Percentiles rank a stretch among this genome's conserved stretches.
Evolutionary conservation across 2,329 filamentous ascomycete genomes (phyloP).

Genomic region (Monosporascus sp.): DNA sequence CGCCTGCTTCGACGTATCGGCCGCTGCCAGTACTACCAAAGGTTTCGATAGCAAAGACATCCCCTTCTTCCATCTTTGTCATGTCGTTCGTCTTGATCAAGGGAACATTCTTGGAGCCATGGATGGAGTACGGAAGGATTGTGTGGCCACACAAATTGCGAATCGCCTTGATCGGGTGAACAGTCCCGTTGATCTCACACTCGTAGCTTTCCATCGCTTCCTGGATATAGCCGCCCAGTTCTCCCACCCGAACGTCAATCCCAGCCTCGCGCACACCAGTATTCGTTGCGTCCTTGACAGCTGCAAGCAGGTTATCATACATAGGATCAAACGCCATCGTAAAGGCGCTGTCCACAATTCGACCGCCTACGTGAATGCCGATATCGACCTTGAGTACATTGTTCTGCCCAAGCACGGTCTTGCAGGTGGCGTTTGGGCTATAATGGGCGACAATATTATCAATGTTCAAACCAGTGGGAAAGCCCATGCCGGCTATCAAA

Average conservation of each 20-base stretch:
- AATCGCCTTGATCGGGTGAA: slow-evolving; percentile 76
- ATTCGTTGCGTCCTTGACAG: slow-evolving; percentile 72
- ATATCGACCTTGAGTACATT: slow-evolving; percentile 84
- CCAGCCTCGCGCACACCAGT: slow-evolving; percentile 87
- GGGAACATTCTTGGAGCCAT: slow-evolving; percentile 87
- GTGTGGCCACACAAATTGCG: slow-evolving; percentile 86
- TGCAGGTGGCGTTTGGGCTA: slow-evolving; percentile 81
- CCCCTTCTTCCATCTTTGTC: slow-evolving; percentile 97
- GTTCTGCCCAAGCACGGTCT: slow-evolving; percentile 62
- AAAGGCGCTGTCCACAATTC: slow-evolving; percentile 77
- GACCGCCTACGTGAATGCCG: slow-evolving; percentile 73
- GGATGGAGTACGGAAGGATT: slow-evolving; percentile 83
- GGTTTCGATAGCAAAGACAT: slow-evolving; percentile 92
- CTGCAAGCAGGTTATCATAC: slow-evolving; percentile 68
- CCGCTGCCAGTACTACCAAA: slow-evolving; percentile 92
- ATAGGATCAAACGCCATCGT: slow-evolving; percentile 70
- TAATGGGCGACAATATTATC: slow-evolving; percentile 85
- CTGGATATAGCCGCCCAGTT: slow-evolving; percentile 81
- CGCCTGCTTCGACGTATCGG: slow-evolving; percentile 80
- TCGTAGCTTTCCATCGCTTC: slow-evolving; percentile 93
- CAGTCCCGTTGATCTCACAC: slow-evolving; percentile 73
- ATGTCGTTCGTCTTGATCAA: slow-evolving; percentile 83
- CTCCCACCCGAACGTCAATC: slow-evolving; percentile 83
- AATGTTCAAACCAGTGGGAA: slow-evolving; percentile 77
- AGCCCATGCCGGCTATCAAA: slow-evolving; percentile 75